Base-by-base conservation (phyloP, 768 basidiomycete species). In the Lentinula aciculospora region DNA sequence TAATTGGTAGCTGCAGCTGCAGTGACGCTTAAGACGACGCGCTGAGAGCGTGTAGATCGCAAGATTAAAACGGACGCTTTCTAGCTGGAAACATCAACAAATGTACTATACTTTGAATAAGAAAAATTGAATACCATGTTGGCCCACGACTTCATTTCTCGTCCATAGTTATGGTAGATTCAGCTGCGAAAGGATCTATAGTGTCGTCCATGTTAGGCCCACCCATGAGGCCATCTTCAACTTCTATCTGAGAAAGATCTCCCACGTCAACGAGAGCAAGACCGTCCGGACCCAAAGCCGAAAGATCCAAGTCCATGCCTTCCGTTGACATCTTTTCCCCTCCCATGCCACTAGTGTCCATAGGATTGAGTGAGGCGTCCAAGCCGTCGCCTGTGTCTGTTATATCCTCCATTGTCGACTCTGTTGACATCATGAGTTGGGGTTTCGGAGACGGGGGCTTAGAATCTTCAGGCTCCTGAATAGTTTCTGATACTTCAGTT, bases 381-480 rank as follows among this genome's bases (percentile, higher is more conserved):
- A 88, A 67, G 8, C 66, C 73, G 62, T 77, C 78, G 40, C 69
- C 73, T 29, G 68, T 61, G 63, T 72, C 63, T 56, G 19, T 49
- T 17, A 25, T 53, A 21, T 69, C 75, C n/a, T 73, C 71, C 15
- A 76, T 73, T 9, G 75, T 74, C n/a, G 68, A 63, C 51, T 76
- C 69, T 60, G 78, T n/a, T 53, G 79, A 57, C 81, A 89, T 66
- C 69, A 76, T 65, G 65, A 85, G 73, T 60, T 88, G 84, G 4
- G 88, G 86, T 64, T 84, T 82, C 1, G 86, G 88, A 31, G 87
- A 81, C 21, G 85, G 74, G 1, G 84, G 81, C 68, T 88, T 87
- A 4, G 83, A 84, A 19, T 75, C 79, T 29, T 65, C 65, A 37
- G 68, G 66, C 21, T 68, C 65, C n/a, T 75, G 67, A 6, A 59